Conservation (phyloP, 176 grass and related monocot genomes). For the Canna indica region DNA sequence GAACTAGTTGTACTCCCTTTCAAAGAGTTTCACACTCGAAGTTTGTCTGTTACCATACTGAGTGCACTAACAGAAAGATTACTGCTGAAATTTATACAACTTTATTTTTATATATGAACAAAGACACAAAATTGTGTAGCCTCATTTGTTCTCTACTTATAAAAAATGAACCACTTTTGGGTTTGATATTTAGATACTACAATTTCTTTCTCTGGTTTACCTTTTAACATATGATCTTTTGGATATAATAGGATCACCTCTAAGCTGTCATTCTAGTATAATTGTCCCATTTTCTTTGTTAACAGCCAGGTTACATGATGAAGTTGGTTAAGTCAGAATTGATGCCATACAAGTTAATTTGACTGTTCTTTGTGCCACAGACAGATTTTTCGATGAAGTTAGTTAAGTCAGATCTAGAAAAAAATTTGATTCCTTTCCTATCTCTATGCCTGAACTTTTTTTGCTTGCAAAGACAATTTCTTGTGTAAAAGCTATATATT, state of each 20-base stretch:
- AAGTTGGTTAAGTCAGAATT: background rate
- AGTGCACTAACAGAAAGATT: too few species aligned
- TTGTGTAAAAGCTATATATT: background rate
- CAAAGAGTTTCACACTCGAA: background rate
- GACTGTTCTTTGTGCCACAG: background rate
- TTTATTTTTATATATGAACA: background rate
- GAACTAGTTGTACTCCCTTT: background rate
- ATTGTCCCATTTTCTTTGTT: background rate
- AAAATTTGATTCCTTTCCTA: background rate
- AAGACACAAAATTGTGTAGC: background rate
- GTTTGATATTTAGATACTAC: background rate
- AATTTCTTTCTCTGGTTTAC: background rate
- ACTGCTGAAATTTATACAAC: background rate
- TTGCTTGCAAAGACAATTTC: too few species aligned
- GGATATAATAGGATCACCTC: background rate
- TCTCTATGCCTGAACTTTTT: background rate
- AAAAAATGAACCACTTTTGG: background rate
- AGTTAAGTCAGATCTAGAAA: too few species aligned
- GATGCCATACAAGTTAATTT: background rate
- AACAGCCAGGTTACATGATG: background rate
- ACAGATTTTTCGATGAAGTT: too few species aligned
- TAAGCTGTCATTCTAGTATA: background rate
- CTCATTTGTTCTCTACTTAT: background rate
- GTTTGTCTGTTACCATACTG: too few species aligned
- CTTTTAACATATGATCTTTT: conserved; percentile 1